Percentiles rank a stretch among this genome's conserved stretches.
These are phyloP conservation scores for Fusarium sororula DNA, from an alignment of 2,329 filamentous ascomycete species.

Conservation along the genomic window DNA sequence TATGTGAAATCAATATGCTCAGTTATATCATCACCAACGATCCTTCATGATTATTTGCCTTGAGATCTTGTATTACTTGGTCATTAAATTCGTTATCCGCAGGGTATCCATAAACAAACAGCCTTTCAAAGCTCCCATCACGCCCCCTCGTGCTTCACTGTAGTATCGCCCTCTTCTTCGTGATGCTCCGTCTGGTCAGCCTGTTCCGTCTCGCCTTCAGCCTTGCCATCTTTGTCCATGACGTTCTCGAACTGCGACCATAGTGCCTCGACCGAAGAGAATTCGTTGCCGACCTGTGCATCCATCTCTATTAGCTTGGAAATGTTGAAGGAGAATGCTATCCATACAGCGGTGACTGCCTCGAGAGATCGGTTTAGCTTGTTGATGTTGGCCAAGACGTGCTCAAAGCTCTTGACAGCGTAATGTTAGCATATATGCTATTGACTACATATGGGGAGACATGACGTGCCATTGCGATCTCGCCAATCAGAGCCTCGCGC, in stretches of 20 bases:
- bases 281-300: conserved; percentile 87
- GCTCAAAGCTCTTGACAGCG: conserved; percentile 74
- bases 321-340: background rate
- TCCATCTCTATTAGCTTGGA: background rate
- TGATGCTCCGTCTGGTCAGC: conserved; percentile 27
- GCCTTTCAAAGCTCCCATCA: background rate
- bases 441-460: background rate
- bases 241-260: conserved; percentile 98
- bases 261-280: conserved; percentile 93
- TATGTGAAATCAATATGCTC: background rate
- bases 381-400: conserved; percentile 95
- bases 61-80: background rate
- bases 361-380: conserved; percentile 92
- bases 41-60: background rate
- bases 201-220: conserved; percentile 31
- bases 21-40: background rate
- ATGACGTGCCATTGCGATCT: conserved; percentile 73
- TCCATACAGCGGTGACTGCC: conserved; percentile 82
- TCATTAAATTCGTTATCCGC: conserved; percentile 6
- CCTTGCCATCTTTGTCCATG: conserved; percentile 75
- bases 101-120: conserved; percentile 34
- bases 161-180: conserved; percentile 17
- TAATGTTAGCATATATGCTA: background rate
- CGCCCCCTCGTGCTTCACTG: conserved; percentile 21
- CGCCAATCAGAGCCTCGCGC: conserved; percentile 73